Evolutionary conservation across 2,329 filamentous ascomycete species (phyloP), one percentile per base, ranked within the genome.

Genomic region (Venturia oleaginea): DNA sequence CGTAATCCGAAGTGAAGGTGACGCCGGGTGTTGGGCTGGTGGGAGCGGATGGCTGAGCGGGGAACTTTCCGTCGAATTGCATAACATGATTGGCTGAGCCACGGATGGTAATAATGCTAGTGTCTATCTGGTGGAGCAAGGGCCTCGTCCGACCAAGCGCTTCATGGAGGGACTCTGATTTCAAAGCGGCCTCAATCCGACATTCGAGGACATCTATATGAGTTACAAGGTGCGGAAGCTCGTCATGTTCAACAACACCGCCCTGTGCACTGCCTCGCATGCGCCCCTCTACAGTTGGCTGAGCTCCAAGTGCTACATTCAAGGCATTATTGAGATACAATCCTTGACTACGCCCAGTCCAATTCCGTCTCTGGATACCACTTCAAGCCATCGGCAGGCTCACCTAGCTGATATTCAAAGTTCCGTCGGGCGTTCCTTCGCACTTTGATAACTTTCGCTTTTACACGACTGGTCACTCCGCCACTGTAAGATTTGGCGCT

Each of bases 311-410:
- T n/a, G n/a, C n/a, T n/a, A n/a, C n/a, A n/a, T n/a, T n/a, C n/a
- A n/a, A n/a, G n/a, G n/a, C n/a, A n/a, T n/a, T n/a, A n/a, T n/a
- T n/a, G n/a, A n/a, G n/a, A n/a, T 10, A 10, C 51, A 57, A 19
- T 57, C 7, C 51, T n/a, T n/a, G n/a, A n/a, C 51, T 55, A 57
- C 27, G 51, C 51, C 51, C 51, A 57, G 22, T n/a, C 51, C 51
- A 57, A 34, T 17, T 57, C 51, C 5, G 51, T 34, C 22, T 57
- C 51, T 34, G 27, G 15, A 34, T 34, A 57, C 51, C 51, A 57
- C 17, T 57, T 57, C 27, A 19, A 57, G 15, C 17, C 8, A 19
- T 57, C 51, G 51, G 30, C 51, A 57, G 51, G 51, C 22, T 27
- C 11, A 15, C 27, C 10, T 17, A 57, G 51, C 51, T 30, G 30